Base-by-base conservation (phyloP, 495 filamentous ascomycete species). In the Daldinia bambusicola region DNA sequence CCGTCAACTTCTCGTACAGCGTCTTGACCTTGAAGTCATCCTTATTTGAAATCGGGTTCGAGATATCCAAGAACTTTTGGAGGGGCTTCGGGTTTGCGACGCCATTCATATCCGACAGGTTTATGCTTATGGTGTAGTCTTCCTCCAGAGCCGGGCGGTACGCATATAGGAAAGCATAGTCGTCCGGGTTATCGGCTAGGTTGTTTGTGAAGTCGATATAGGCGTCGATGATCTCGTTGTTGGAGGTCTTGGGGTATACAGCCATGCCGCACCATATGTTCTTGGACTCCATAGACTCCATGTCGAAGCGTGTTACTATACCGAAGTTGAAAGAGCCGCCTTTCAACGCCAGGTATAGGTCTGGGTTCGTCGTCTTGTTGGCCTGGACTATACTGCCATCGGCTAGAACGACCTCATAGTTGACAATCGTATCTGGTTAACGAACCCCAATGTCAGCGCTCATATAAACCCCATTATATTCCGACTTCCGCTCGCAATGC, bases 321-420 rank as follows among this genome's bases (percentile, higher is more conserved):
- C 85, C 85, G 62, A 87, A 86, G 71, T 86, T 87, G 66, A 80
- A 82, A 4, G 75, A 69, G 6, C 85, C 85, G 4, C 85, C 86
- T 55, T 86, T 85, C 13, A 88, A 74, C 1, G 84, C 86, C 41
- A 76, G 77, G 74, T 76, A 88, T 14, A 89, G 74, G 48, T 89
- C 86, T 2, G 80, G 32, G 40, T 83, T 74, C 1, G 73, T 69
- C 0, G 67, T 74, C 4, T 64, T 63, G 65, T 83, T 84, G 40
- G 80, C 84, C 50, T 84, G 80, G 41, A 83, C 71, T 34, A 85
- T 78, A 8, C 62, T 55, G 2, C 85, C 86, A 50, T 78, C 76
- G 1, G 80, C 83, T 13, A 88, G 79, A 12, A 88, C 83, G 32
- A 87, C 77, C 61, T 86, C 79, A 48, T 75, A 84, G 59, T 79